These are phyloP conservation scores for Russula lepida DNA, from an alignment of 768 basidiomycete species.

Conservation along the genomic window DNA sequence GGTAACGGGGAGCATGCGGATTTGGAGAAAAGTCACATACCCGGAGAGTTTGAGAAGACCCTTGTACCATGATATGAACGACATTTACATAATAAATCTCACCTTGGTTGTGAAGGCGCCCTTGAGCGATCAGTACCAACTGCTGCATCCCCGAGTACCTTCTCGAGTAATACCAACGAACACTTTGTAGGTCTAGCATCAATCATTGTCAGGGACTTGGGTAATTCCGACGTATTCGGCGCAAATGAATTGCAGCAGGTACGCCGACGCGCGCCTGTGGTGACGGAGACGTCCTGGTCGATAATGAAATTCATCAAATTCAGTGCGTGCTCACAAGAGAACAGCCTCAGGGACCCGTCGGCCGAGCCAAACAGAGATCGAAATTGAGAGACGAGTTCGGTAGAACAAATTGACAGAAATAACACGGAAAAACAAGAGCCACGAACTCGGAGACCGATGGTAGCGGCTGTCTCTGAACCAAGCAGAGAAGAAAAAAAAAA, in stretches of 20 bases:
- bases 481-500: neutral
- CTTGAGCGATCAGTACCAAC: too few species aligned
- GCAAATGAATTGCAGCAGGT: neutral
- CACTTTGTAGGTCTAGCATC: neutral
- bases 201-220: neutral
- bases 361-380: neutral
- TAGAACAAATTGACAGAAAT: neutral
- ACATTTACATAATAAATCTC: neutral
- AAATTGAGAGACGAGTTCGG: neutral
- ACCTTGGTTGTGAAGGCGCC: too few species aligned
- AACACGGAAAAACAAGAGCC: neutral
- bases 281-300: neutral
- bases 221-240: neutral
- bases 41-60: neutral
- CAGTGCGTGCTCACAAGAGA: neutral
- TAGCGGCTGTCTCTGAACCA: neutral
- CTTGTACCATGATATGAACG: too few species aligned
- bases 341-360: neutral
- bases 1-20: neutral
- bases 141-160: neutral
- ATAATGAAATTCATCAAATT: neutral
- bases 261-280: neutral
- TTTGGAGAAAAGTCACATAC: neutral
- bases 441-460: neutral
- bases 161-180: neutral